Conservation (phyloP, 352 stramenopile species). For the Bremia lactucae region DNA sequence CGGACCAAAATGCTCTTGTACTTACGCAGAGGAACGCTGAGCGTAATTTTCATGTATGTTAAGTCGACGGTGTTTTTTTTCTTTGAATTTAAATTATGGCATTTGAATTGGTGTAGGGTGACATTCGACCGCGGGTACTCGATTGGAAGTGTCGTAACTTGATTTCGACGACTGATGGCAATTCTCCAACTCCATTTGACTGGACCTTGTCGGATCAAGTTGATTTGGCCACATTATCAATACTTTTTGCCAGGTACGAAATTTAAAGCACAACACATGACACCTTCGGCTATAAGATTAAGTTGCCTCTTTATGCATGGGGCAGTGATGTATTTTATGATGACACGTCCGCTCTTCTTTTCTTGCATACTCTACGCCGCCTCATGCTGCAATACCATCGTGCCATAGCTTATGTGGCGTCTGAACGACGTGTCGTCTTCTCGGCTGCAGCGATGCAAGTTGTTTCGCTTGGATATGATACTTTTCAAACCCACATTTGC, state of each 20-base stretch:
- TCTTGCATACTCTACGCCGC: constrained; percentile 26
- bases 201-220: constrained; percentile 18
- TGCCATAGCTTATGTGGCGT: constrained; percentile 21
- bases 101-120: constrained; percentile 4
- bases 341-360: constrained; percentile 26
- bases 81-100: background rate
- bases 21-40: constrained; percentile 28
- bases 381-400: constrained; percentile 26
- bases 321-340: constrained; percentile 64
- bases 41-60: constrained; percentile 18
- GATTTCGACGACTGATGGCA: background rate
- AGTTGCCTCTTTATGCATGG: background rate
- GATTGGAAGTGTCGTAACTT: constrained; percentile 3
- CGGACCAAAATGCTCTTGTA: constrained; percentile 22
- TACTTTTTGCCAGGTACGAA: constrained; percentile 35
- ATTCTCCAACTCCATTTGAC: constrained; percentile 6
- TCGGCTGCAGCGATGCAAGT: constrained; percentile 33
- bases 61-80: background rate
- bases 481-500: constrained; percentile 37
- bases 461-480: constrained; percentile 46
- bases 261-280: background rate
- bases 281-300: background rate
- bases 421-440: constrained; percentile 50
- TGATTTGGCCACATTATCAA: constrained; percentile 6
- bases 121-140: constrained; percentile 16